phyloP scores from a whole-genome alignment of 768 basidiomycete genomes.

The Tulasnella sp. region DNA sequence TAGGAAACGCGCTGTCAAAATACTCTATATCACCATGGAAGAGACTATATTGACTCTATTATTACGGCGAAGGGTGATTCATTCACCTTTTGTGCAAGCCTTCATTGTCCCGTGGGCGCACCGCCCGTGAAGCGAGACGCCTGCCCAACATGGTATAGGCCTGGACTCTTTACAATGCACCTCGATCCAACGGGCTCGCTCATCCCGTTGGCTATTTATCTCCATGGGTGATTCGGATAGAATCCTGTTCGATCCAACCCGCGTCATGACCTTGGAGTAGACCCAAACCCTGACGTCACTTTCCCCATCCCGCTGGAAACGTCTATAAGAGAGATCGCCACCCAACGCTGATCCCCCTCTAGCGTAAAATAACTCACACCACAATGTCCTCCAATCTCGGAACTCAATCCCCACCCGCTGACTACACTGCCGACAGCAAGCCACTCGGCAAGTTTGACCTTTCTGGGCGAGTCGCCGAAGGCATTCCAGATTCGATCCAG shows the following conservation, averaged over 20 bases:
- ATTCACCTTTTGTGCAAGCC: too few species aligned
- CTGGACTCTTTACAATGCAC: neutral
- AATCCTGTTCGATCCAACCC: neutral
- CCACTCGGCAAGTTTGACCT: conserved; percentile 15
- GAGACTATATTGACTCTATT: too few species aligned
- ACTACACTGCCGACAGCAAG: neutral
- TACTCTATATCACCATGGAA: too few species aligned
- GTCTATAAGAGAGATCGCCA: neutral
- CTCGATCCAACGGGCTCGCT: neutral
- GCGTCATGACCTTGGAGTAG: conserved; percentile 4
- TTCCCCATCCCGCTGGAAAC: neutral
- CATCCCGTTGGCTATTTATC: neutral
- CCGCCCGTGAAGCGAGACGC: too few species aligned
- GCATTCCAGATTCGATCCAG: neutral
- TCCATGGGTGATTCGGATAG: neutral
- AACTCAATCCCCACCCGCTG: conserved; percentile 21
- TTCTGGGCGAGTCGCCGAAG: conserved; percentile 6
- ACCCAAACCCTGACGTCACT: neutral
- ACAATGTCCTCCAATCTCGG: conserved; percentile 20
- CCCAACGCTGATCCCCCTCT: neutral
- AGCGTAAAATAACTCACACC: neutral
- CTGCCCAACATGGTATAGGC: too few species aligned
- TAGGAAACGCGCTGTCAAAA: too few species aligned
- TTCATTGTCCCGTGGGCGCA: too few species aligned
- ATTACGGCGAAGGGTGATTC: too few species aligned